Conservation (phyloP, 2,329 filamentous ascomycete species). For the Trichophaea hybrida region DNA sequence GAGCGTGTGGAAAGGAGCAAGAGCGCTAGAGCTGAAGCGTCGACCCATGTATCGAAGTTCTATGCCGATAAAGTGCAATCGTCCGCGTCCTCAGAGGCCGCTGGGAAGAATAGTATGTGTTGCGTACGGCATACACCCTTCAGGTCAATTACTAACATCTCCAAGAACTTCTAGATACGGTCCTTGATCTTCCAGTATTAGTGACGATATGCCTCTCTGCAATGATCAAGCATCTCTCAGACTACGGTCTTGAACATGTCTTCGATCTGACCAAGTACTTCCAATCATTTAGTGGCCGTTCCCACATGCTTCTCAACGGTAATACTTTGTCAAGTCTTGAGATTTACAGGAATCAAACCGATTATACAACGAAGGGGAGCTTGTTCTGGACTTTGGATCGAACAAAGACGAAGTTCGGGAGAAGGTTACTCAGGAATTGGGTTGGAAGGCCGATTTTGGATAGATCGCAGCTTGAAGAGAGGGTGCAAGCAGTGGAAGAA, state of each 20-base stretch:
- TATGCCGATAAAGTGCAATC: slow-evolving; percentile 74
- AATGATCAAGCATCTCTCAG: slow-evolving; percentile 85
- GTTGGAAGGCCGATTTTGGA: slow-evolving; percentile 80
- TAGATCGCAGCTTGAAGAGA: slow-evolving; percentile 56
- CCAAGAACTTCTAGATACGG: slow-evolving; percentile 62
- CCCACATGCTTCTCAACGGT: slow-evolving; percentile 91
- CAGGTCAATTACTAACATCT: background rate
- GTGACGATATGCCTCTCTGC: slow-evolving; percentile 86
- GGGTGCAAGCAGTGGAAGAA: slow-evolving; percentile 75
- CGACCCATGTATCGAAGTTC: slow-evolving; percentile 81
- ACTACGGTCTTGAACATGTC: slow-evolving; percentile 88
- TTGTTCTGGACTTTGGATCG: slow-evolving; percentile 93
- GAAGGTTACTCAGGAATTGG: slow-evolving; percentile 82
- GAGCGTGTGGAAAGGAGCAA: slow-evolving; percentile 64
- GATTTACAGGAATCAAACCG: slow-evolving; percentile 88
- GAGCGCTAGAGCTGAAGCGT: slow-evolving; percentile 68
- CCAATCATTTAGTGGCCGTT: slow-evolving; percentile 80
- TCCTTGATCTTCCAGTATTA: slow-evolving; percentile 67
- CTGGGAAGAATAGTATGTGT: slow-evolving; percentile 28
- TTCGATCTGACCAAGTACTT: slow-evolving; percentile 96
- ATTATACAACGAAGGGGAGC: slow-evolving; percentile 70
- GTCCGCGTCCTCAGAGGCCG: slow-evolving; percentile 41
- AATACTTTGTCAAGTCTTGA: slow-evolving; percentile 89
- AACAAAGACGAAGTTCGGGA: slow-evolving; percentile 78
- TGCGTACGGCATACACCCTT: background rate